Evolutionary conservation across 2,329 filamentous ascomycete species (phyloP).

Genomic region (Lecanicillium sp.): DNA sequence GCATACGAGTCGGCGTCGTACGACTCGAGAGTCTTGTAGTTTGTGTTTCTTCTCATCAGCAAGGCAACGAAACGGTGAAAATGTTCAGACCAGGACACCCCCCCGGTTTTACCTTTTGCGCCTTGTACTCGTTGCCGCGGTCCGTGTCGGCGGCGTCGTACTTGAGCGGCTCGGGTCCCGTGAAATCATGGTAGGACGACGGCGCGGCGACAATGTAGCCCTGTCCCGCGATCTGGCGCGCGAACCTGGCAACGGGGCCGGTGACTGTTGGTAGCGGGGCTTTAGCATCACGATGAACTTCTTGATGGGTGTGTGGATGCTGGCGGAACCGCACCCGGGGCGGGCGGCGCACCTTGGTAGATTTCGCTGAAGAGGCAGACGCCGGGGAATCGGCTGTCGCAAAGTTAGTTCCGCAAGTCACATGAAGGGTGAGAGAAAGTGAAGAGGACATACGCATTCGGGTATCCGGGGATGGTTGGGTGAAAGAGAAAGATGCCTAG

Average conservation of each 20-base stretch:
- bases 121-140: constrained; percentile 78
- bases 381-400: constrained; percentile 66
- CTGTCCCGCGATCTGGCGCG: constrained; percentile 83
- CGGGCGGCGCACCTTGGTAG: constrained; percentile 66
- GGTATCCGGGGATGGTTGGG: constrained; percentile 76
- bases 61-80: too few relatives aligned
- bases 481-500: constrained; percentile 86
- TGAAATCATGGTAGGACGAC: constrained; percentile 91
- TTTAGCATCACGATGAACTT: background rate
- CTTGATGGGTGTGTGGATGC: background rate
- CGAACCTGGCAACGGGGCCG: constrained; percentile 82
- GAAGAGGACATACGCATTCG: constrained; percentile 61
- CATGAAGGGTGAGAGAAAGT: constrained; percentile 4
- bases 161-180: constrained; percentile 71
- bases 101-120: constrained; percentile 61
- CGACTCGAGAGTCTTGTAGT: constrained; percentile 62
- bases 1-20: constrained; percentile 76
- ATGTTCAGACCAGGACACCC: background rate
- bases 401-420: background rate
- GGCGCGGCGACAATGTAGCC: constrained; percentile 91
- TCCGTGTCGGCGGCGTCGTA: constrained; percentile 89
- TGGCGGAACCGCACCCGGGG: constrained; percentile 2
- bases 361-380: constrained; percentile 91
- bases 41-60: too few relatives aligned
- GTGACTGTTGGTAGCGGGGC: constrained; percentile 65